Conservation (phyloP, 345 rosid genomes). For the Punica granatum region DNA sequence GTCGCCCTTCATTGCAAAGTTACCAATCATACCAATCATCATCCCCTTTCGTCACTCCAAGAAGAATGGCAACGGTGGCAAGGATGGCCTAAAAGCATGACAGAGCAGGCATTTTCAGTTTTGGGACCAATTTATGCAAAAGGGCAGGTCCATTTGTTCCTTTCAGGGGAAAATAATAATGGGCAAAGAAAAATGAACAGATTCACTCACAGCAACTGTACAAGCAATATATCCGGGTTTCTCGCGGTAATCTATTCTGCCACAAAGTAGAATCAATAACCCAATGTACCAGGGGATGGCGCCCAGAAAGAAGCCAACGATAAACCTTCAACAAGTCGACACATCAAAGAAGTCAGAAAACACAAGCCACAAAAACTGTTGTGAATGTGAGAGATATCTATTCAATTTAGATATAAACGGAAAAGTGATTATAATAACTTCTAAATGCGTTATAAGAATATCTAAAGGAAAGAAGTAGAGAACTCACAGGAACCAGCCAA, state of each 20-base stretch:
- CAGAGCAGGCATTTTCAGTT: background rate
- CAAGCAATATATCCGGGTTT: constrained; percentile 93
- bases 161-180: background rate
- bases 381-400: background rate
- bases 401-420: background rate
- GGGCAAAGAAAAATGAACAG: background rate
- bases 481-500: constrained; percentile 90
- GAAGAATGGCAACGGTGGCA: constrained; percentile 27
- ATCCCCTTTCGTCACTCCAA: constrained; percentile 25
- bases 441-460: background rate
- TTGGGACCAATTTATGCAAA: background rate
- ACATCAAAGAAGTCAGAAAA: constrained; percentile 6
- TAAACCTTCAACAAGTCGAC: constrained; percentile 43
- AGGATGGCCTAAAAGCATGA: constrained; percentile 25
- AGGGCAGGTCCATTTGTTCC: background rate
- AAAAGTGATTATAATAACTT: background rate
- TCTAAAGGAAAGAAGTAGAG: background rate
- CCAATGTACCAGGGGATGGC: constrained; percentile 90
- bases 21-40: constrained; percentile 26
- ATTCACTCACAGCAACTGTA: constrained; percentile 62
- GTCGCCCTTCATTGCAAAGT: background rate
- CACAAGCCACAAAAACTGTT: background rate
- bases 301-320: constrained; percentile 78
- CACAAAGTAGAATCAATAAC: constrained; percentile 45
- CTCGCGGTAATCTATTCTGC: constrained; percentile 68